phyloP scores from a whole-genome alignment of 2,329 filamentous ascomycete species.

The Arthrinium puccinioides region DNA sequence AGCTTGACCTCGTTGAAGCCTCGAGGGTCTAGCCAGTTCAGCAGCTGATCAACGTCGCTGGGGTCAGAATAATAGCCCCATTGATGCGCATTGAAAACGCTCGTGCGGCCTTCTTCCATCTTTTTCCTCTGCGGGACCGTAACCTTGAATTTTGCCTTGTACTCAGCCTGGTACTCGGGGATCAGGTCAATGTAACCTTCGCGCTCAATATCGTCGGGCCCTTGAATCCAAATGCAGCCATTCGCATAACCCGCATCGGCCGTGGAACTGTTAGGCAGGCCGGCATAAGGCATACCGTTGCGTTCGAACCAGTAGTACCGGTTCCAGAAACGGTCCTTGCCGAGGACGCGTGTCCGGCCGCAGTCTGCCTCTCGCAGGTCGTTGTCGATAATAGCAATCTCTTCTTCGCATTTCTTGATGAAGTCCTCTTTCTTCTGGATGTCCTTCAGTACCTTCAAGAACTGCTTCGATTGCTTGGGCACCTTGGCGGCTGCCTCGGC shows the following conservation, averaged over 20 bases:
- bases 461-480: slow-evolving; percentile 79
- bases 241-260: slow-evolving; percentile 85
- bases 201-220: slow-evolving; percentile 81
- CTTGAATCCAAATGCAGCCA: slow-evolving; percentile 92
- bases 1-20: slow-evolving; percentile 82
- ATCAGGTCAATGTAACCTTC: slow-evolving; percentile 78
- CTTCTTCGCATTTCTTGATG: slow-evolving; percentile 74
- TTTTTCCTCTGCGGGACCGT: slow-evolving; percentile 81
- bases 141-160: slow-evolving; percentile 69
- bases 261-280: slow-evolving; percentile 81
- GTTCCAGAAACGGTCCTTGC: slow-evolving; percentile 96
- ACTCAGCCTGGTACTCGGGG: slow-evolving; percentile 64
- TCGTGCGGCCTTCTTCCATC: slow-evolving; percentile 76
- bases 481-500: slow-evolving; percentile 57
- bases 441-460: slow-evolving; percentile 78
- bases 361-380: slow-evolving; percentile 92
- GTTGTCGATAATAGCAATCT: slow-evolving; percentile 80
- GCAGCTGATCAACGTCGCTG: slow-evolving; percentile 67
- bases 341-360: slow-evolving; percentile 79
- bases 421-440: slow-evolving; percentile 80
- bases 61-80: slow-evolving; percentile 91
- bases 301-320: slow-evolving; percentile 99
- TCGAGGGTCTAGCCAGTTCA: slow-evolving; percentile 82
- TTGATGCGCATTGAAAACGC: slow-evolving; percentile 67
- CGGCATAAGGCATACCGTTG: slow-evolving; percentile 94